Percentiles rank a stretch among this genome's conserved stretches.
Evolutionary conservation across 1,139 yeast species (phyloP).

Genomic region (Nakaseomyces delphensis): DNA sequence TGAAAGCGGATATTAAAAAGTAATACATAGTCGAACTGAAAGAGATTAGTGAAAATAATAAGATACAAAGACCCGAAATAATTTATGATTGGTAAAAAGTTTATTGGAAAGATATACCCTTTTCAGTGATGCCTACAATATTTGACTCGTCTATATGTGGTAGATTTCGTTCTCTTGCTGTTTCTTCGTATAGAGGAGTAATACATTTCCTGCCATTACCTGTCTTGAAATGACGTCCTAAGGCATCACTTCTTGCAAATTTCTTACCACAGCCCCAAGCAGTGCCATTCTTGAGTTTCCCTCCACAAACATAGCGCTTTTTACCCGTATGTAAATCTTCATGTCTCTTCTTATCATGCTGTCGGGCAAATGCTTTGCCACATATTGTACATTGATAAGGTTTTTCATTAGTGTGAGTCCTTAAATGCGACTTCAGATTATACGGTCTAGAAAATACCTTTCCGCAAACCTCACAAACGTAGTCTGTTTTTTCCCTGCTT

Average conservation of each 20-base stretch:
- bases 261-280: slow-evolving; percentile 89
- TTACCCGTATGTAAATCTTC: slow-evolving; percentile 90
- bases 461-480: slow-evolving; percentile 77
- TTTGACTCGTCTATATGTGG: slow-evolving; percentile 2
- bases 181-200: slow-evolving; percentile 63
- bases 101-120: slow-evolving; percentile 3
- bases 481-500: slow-evolving; percentile 62
- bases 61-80: neutral
- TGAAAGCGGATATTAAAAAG: too few relatives aligned
- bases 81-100: too few relatives aligned
- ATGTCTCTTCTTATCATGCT: slow-evolving; percentile 89
- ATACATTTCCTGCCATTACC: slow-evolving; percentile 88
- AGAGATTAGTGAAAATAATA: neutral
- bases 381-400: slow-evolving; percentile 83
- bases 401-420: slow-evolving; percentile 91
- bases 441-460: slow-evolving; percentile 87
- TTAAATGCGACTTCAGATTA: slow-evolving; percentile 78
- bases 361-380: slow-evolving; percentile 92
- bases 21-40: too few relatives aligned
- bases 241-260: slow-evolving; percentile 93
- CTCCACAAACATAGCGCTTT: slow-evolving; percentile 78
- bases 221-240: slow-evolving; percentile 87
- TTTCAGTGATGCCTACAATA: slow-evolving; percentile 3
- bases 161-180: slow-evolving; percentile 33
- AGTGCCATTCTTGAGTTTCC: slow-evolving; percentile 46